These are phyloP conservation scores for Davidsoniella virescens DNA, from an alignment of 2,329 filamentous ascomycete species.

Conservation along the genomic window DNA sequence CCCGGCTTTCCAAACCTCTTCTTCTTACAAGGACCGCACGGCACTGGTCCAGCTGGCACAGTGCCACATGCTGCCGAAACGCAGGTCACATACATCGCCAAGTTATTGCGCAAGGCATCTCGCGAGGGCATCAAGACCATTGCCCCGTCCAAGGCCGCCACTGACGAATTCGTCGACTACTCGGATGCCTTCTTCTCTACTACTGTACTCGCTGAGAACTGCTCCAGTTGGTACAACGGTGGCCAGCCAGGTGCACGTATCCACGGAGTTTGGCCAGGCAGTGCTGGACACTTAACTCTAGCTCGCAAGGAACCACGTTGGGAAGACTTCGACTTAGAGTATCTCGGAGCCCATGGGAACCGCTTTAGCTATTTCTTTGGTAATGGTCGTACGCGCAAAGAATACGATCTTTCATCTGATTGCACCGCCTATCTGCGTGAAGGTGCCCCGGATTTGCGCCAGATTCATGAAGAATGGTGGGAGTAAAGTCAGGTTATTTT, in stretches of 20 bases:
- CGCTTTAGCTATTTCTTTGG: conserved; percentile 49
- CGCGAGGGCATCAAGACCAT: conserved; percentile 51
- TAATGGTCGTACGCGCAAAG: conserved; percentile 47
- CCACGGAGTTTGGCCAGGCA: conserved; percentile 55
- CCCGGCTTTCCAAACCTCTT: conserved; percentile 53
- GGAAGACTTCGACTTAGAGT: conserved; percentile 39
- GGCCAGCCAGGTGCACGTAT: conserved; percentile 44
- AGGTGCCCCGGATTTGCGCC: conserved; percentile 39
- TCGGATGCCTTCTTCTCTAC: conserved; percentile 37
- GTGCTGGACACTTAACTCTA: conserved; percentile 43
- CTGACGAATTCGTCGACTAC: conserved; percentile 49
- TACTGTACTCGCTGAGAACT: conserved; percentile 43
- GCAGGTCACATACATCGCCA: conserved; percentile 47
- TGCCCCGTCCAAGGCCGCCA: conserved; percentile 36
- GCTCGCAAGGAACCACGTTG: conserved; percentile 37
- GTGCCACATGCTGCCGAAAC: conserved; percentile 52
- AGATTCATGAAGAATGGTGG: conserved; percentile 55
- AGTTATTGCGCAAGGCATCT: conserved; percentile 49
- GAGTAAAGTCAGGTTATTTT: conserved; percentile 3
- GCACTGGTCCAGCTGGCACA: conserved; percentile 44
- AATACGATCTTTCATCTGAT: conserved; percentile 38
- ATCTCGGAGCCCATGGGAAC: conserved; percentile 28
- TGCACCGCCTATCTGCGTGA: conserved; percentile 48
- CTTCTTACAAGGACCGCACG: conserved; percentile 46
- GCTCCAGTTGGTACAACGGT: conserved; percentile 58